phyloP scores from a whole-genome alignment of 2,329 filamentous ascomycete species.

The Trichoderma sp. region DNA sequence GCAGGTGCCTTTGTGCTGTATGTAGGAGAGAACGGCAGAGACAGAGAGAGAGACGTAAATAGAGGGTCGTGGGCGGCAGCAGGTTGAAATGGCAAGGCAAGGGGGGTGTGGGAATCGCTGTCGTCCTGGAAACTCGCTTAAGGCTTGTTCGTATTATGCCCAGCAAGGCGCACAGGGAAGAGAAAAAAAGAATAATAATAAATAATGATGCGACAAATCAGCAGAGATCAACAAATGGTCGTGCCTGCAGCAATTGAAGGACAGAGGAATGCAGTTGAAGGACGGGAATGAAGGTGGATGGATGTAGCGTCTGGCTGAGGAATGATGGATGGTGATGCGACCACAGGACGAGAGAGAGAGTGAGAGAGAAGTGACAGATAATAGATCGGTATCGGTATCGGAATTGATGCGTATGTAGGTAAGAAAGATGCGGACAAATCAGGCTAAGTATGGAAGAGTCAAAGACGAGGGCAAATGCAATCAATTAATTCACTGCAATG shows the following conservation, averaged over 20 bases:
- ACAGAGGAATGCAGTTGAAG: background rate
- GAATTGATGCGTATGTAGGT: too few species aligned
- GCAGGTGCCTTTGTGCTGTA: background rate
- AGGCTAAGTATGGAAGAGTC: background rate
- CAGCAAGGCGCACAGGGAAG: background rate
- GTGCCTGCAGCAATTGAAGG: background rate
- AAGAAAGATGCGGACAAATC: background rate
- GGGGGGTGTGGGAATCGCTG: slow-evolving; percentile 7
- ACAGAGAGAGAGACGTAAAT: background rate
- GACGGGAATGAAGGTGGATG: slow-evolving; percentile 2
- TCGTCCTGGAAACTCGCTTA: slow-evolving; percentile 17
- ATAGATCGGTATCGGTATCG: background rate
- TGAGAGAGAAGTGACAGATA: background rate
- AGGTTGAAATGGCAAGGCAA: slow-evolving; percentile 1
- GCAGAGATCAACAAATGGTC: background rate
- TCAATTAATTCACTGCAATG: background rate
- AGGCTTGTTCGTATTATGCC: slow-evolving; percentile 11
- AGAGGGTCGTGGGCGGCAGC: background rate
- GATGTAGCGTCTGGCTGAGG: background rate
- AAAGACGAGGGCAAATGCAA: background rate
- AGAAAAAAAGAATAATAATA: background rate
- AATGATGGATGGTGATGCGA: background rate
- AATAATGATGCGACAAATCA: background rate
- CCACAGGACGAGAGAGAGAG: background rate
- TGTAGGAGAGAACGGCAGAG: background rate